phyloP scores from a whole-genome alignment of 306 rosid genomes.

The Clitoria ternatea region DNA sequence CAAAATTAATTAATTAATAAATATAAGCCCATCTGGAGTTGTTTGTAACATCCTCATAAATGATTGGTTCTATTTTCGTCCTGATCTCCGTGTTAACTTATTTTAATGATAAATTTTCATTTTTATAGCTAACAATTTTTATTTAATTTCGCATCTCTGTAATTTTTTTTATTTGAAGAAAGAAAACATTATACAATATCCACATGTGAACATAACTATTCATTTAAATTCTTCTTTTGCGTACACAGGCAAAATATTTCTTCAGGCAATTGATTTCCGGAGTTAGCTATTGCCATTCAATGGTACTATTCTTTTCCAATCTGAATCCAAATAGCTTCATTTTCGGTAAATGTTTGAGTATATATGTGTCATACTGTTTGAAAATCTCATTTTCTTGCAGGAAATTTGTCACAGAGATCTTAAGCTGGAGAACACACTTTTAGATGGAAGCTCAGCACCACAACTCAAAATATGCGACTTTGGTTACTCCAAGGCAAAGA shows the following conservation, averaged over 20 bases:
- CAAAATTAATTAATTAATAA: no score
- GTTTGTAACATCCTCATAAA: no score
- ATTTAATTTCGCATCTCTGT: no score
- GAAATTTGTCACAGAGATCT: conserved; percentile 99
- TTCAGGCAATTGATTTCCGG: conserved; percentile 95
- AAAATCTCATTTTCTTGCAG: conserved; percentile 37
- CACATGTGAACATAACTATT: no score
- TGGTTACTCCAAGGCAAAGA: conserved; percentile 91
- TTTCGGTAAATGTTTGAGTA: not conserved
- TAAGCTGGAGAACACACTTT: conserved; percentile 94
- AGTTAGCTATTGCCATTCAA: conserved; percentile 92
- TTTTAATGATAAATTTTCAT: no score
- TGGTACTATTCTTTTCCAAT: conserved; percentile 47
- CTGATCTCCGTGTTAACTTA: no score
- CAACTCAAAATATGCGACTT: conserved; percentile 93
- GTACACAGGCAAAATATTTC: conserved; percentile 75
- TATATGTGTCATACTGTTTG: not conserved
- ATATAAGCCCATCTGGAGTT: no score
- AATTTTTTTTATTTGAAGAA: not conserved
- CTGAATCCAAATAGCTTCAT: not conserved
- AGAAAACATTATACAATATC: no score
- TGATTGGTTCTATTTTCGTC: no score
- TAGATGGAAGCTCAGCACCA: conserved; percentile 93
- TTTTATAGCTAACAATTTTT: no score
- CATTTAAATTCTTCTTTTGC: conserved; percentile 3